Conservation (phyloP, 768 basidiomycete genomes). For the Crucibulum laeve region DNA sequence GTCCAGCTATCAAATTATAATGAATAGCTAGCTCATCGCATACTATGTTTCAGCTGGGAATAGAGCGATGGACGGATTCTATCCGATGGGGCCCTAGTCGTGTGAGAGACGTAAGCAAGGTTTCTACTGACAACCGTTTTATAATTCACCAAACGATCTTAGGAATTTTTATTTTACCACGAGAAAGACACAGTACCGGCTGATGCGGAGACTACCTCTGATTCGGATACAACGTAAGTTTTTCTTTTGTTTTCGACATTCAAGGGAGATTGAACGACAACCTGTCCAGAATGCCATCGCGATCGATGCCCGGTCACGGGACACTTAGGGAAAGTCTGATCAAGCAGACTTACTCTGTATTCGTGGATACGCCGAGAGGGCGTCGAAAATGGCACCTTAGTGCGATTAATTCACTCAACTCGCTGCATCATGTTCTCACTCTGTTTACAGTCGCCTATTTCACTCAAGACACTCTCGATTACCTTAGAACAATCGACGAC, state of each 20-base stretch:
- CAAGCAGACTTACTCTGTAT: slow-evolving; percentile 81
- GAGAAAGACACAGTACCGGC: slow-evolving; percentile 52
- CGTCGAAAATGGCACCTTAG: slow-evolving; percentile 81
- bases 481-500: slow-evolving; percentile 57
- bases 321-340: slow-evolving; percentile 45
- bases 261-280: not conserved
- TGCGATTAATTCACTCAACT: slow-evolving; percentile 29
- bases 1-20: not conserved
- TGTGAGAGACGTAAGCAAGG: slow-evolving; percentile 61
- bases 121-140: not conserved
- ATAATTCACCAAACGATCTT: slow-evolving; percentile 1
- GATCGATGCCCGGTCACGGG: slow-evolving; percentile 18
- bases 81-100: slow-evolving; percentile 78
- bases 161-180: slow-evolving; percentile 79
- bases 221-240: slow-evolving; percentile 47
- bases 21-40: not conserved
- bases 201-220: slow-evolving; percentile 44
- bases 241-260: slow-evolving; percentile 3
- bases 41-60: slow-evolving; percentile 48
- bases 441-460: slow-evolving; percentile 65
- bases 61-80: slow-evolving; percentile 81
- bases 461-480: slow-evolving; percentile 55
- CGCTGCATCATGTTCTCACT: slow-evolving; percentile 3
- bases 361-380: slow-evolving; percentile 61
- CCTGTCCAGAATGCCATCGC: slow-evolving; percentile 15